Base-by-base conservation (phyloP, 805 yeast genomes). In the Huiozyma sinensis region DNA sequence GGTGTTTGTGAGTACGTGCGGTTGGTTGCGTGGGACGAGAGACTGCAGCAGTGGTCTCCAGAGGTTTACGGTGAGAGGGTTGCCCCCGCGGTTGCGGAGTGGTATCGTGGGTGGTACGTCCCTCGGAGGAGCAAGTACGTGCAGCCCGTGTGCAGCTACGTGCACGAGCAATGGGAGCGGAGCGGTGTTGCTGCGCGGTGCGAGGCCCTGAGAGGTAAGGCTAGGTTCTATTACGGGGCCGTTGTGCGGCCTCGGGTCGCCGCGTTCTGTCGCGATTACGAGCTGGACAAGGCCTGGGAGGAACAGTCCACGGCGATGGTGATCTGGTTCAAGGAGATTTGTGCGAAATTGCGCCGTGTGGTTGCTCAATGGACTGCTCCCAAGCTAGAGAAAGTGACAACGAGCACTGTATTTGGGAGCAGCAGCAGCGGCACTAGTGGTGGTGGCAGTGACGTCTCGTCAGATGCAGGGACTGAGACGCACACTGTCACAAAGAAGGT, bases 181-280 rank as follows among this genome's bases (percentile, higher is more conserved):
- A 27, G 38, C 13, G 38, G n/a, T 13, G 36, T 29, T 13, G 29
- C 34, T 34, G 28, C 29, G 24, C 34, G 31, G 29, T n/a, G 27
- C 8, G 36, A 30, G 11, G 33, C 17, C 11, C 24, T 39, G 31
- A 7, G 24, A 6, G 13, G 31, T 9, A 43, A 40, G 36, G 32
- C 39, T n/a, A 13, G 35, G 30, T 44, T 43, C 30, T 54, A 48
- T 29, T 51, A 50, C 34, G 34, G 41, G 27, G 47, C 46, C 17
- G 38, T 44, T 29, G 17, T 52, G 9, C 44, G 38, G 33, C 52
- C 54, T 4, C 35, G 39, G 27, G 27, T 47, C 17, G 28, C 31
- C 10, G 30, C 36, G 24, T 17, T 17, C 24, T 17, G 24, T 17
- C 24, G 24, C 24, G 24, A 17, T 17, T 17, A 17, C 24, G 24